A percentile compares a stretch with the other conserved stretches of the same genome.
These are phyloP conservation scores for Colletotrichum melonis DNA, from an alignment of 2,329 filamentous ascomycete species.

Conservation along the genomic window DNA sequence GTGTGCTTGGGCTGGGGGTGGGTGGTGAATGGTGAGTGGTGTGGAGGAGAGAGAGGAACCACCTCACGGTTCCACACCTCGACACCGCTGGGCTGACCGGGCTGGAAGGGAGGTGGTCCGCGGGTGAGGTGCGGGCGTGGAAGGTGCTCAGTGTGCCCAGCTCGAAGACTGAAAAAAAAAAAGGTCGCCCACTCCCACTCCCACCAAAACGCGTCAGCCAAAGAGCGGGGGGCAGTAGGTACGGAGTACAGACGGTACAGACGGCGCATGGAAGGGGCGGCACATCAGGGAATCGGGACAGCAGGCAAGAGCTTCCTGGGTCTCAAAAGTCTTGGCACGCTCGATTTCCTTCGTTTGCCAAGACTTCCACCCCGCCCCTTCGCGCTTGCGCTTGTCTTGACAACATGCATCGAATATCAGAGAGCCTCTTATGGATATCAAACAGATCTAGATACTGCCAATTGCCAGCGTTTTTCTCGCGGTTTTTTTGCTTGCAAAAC, in stretches of 20 bases:
- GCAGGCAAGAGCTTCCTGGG: slow-evolving; percentile 33
- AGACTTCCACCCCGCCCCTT: slow-evolving; percentile 36
- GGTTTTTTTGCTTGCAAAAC: slow-evolving; percentile 29
- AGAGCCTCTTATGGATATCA: slow-evolving; percentile 29
- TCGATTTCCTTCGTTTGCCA: slow-evolving; percentile 35
- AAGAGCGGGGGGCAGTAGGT: slow-evolving; percentile 17
- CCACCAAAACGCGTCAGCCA: slow-evolving; percentile 35
- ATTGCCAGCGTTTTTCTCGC: slow-evolving; percentile 25
- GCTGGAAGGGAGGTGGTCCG: too few species aligned
- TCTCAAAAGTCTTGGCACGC: slow-evolving; percentile 31
- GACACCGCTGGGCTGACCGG: neutral
- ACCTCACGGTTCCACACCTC: neutral
- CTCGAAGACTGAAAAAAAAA: neutral
- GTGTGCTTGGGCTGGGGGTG: slow-evolving; percentile 20
- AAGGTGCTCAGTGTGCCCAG: neutral
- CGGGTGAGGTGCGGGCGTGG: neutral
- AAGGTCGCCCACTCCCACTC: slow-evolving; percentile 10
- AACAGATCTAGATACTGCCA: slow-evolving; percentile 8
- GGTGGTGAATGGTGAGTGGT: slow-evolving; percentile 1
- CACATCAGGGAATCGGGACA: neutral
- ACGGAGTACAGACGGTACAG: too few species aligned
- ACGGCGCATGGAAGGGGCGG: neutral
- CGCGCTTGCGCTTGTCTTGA: slow-evolving; percentile 36
- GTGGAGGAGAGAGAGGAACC: neutral
- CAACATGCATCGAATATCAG: slow-evolving; percentile 33